Percentiles rank a stretch among this genome's conserved stretches.
These are phyloP conservation scores for Peronospora farinosa DNA, from an alignment of 352 stramenopile genomes.

Conservation along the genomic window DNA sequence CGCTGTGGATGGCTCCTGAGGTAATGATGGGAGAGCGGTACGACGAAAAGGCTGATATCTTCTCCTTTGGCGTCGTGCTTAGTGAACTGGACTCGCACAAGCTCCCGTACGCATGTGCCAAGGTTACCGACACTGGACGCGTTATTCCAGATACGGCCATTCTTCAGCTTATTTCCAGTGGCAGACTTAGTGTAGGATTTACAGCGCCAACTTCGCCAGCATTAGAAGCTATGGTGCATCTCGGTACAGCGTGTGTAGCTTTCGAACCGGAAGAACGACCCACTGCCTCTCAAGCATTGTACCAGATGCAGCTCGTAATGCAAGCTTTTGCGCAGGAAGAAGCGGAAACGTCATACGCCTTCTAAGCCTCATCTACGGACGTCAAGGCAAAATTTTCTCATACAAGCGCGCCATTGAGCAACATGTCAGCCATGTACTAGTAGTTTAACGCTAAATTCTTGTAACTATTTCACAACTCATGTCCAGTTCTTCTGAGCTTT, in stretches of 20 bases:
- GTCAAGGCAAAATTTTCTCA: background rate
- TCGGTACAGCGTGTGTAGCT: conserved; percentile 38
- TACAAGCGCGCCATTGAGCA: background rate
- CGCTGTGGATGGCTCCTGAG: conserved; percentile 49
- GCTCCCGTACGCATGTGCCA: conserved; percentile 30
- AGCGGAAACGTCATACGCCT: conserved; percentile 25
- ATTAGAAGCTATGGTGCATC: conserved; percentile 27
- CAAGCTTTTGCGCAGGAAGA: conserved; percentile 31
- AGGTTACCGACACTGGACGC: conserved; percentile 24
- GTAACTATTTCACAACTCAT: conserved; percentile 16
- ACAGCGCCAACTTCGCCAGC: conserved; percentile 24
- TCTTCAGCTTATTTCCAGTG: conserved; percentile 30
- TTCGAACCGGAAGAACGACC: conserved; percentile 47
- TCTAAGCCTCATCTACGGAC: conserved; percentile 3
- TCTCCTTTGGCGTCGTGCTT: conserved; percentile 31
- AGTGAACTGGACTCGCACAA: conserved; percentile 30
- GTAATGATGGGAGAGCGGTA: conserved; percentile 33
- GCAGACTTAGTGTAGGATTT: conserved; percentile 24
- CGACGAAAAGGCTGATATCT: conserved; percentile 30
- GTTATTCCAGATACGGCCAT: conserved; percentile 27
- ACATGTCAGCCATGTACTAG: background rate
- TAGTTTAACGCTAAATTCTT: conserved; percentile 11
- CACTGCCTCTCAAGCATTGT: conserved; percentile 46
- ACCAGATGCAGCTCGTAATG: conserved; percentile 44
- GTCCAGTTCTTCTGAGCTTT: no score